A percentile compares a stretch with the other conserved stretches of the same genome.
Evolutionary conservation across 2,329 filamentous ascomycete species (phyloP).

Genomic region (Scopulariopsis brevicaulis): DNA sequence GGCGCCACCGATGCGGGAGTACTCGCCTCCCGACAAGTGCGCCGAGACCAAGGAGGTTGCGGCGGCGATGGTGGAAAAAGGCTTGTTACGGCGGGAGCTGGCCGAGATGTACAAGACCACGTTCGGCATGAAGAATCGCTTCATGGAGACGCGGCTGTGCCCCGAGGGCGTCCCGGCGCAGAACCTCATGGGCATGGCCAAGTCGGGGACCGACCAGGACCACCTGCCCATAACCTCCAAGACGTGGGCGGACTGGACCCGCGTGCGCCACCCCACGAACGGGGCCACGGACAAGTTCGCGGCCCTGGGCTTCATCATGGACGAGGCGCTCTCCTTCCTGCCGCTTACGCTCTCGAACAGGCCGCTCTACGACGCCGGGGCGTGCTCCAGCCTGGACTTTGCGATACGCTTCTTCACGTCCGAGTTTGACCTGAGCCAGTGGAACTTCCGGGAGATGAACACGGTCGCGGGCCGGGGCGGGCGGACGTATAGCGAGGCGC

Average conservation of each 20-base stretch:
- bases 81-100: constrained; percentile 11
- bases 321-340: constrained; percentile 25
- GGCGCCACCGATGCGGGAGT: constrained; percentile 17
- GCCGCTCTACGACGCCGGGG: constrained; percentile 24
- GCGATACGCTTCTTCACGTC: constrained; percentile 25
- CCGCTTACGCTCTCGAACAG: constrained; percentile 24
- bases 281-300: constrained; percentile 18
- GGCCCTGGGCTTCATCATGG: constrained; percentile 24
- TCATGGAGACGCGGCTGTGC: constrained; percentile 20
- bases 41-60: constrained; percentile 8
- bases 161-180: constrained; percentile 24
- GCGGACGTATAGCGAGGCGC: constrained; percentile 25
- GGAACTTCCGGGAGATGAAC: constrained; percentile 26
- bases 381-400: constrained; percentile 31
- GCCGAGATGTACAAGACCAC: constrained; percentile 10
- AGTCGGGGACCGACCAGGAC: constrained; percentile 23
- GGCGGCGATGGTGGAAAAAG: constrained; percentile 10
- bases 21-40: constrained; percentile 13
- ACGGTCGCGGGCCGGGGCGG: constrained; percentile 22
- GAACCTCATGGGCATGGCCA: constrained; percentile 22
- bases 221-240: constrained; percentile 17
- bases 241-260: constrained; percentile 24
- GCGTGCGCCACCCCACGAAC: constrained; percentile 11
- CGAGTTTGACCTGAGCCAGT: constrained; percentile 20
- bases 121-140: constrained; percentile 15